Evolutionary conservation across 139 green algal genomes (phyloP).

Genomic region (Ettlia oleoabundans): DNA sequence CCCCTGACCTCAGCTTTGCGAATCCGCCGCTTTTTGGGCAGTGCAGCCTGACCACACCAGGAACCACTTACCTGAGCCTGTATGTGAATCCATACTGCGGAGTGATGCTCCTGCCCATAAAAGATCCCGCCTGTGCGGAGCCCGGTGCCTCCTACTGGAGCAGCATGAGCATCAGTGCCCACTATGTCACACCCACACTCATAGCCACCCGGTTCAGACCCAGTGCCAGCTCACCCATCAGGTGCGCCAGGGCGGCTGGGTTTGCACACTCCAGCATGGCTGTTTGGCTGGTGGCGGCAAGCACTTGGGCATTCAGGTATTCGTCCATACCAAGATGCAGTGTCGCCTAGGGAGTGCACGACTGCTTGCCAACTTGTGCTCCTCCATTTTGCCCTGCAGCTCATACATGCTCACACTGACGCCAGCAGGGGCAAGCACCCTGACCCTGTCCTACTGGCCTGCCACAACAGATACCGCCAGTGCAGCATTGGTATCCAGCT

Average conservation of each 20-base stretch:
- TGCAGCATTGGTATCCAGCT: background rate
- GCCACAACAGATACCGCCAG: background rate
- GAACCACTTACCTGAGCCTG: background rate
- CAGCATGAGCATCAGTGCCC: background rate
- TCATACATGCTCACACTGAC: slow-evolving; percentile 1
- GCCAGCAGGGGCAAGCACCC: background rate
- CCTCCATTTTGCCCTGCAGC: background rate
- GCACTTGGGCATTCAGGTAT: background rate
- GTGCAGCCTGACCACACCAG: background rate
- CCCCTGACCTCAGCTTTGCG: background rate
- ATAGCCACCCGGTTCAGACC: background rate
- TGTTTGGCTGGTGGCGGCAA: background rate
- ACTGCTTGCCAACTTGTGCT: background rate
- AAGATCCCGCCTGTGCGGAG: slow-evolving; percentile 13
- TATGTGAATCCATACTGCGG: slow-evolving; percentile 16
- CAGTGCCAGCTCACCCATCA: background rate
- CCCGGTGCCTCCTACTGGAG: background rate
- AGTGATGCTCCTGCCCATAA: background rate
- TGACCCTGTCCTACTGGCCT: slow-evolving; percentile 20
- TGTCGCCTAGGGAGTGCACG: background rate
- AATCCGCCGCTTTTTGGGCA: background rate
- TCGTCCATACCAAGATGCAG: background rate
- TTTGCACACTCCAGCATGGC: background rate
- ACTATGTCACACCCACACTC: background rate
- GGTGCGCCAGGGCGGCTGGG: background rate